Evolutionary conservation across 768 basidiomycete genomes (phyloP).

Genomic region (Suillus luteus): DNA sequence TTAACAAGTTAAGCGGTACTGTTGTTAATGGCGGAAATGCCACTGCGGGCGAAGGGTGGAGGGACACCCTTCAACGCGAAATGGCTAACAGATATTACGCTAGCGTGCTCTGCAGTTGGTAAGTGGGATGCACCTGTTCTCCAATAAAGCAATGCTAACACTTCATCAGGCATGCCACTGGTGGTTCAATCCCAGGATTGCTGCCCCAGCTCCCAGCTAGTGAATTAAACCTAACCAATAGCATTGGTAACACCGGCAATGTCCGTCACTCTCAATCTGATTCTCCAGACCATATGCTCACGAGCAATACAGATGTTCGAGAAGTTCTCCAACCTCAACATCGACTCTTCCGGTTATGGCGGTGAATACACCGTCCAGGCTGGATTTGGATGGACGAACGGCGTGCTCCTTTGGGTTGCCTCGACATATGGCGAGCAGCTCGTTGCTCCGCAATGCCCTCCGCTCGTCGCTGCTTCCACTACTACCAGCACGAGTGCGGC

Average conservation of each 20-base stretch:
- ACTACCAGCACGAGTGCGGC: slow-evolving; percentile 15
- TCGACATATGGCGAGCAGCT: slow-evolving; percentile 64
- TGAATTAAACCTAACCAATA: slow-evolving; percentile 70
- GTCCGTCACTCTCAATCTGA: slow-evolving; percentile 43
- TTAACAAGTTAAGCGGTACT: slow-evolving; percentile 55
- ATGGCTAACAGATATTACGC: slow-evolving; percentile 85
- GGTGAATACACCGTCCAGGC: slow-evolving; percentile 90
- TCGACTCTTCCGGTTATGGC: slow-evolving; percentile 77
- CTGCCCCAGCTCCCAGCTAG: slow-evolving; percentile 68
- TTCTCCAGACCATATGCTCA: not conserved
- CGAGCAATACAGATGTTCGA: slow-evolving; percentile 69
- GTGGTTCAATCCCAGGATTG: slow-evolving; percentile 75
- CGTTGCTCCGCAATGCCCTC: slow-evolving; percentile 64
- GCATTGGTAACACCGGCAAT: slow-evolving; percentile 69
- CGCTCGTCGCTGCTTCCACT: slow-evolving; percentile 26
- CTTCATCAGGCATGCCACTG: slow-evolving; percentile 74
- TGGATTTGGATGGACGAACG: slow-evolving; percentile 91
- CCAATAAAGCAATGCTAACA: slow-evolving; percentile 1
- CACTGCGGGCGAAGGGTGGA: slow-evolving; percentile 65
- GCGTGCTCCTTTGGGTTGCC: slow-evolving; percentile 75
- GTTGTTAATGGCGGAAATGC: slow-evolving; percentile 73
- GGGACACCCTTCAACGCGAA: slow-evolving; percentile 59
- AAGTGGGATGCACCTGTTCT: slow-evolving; percentile 24
- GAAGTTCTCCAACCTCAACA: slow-evolving; percentile 79
- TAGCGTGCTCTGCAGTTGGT: slow-evolving; percentile 90